These are phyloP conservation scores for Nepenthes gracilis DNA, from an alignment of 148 eudicot species.

Conservation along the genomic window DNA sequence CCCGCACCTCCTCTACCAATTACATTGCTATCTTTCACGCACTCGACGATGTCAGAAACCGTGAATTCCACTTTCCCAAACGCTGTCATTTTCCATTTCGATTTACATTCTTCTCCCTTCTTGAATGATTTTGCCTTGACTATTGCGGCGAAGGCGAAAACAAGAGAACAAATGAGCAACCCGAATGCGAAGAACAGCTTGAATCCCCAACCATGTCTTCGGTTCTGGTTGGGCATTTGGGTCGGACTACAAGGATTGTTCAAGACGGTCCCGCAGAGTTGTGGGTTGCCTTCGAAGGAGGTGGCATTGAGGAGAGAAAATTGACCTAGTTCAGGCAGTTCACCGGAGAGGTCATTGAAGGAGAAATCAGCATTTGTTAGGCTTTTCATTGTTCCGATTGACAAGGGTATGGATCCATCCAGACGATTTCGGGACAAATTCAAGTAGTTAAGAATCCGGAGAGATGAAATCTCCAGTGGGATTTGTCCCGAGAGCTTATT, in stretches of 20 bases:
- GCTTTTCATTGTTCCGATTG: conserved; percentile 42
- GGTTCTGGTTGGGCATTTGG: conserved; percentile 24
- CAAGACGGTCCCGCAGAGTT: conserved; percentile 44
- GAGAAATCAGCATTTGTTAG: conserved; percentile 54
- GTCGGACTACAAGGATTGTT: conserved; percentile 31
- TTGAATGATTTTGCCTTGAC: conserved; percentile 37
- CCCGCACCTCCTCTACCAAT: conserved; percentile 66
- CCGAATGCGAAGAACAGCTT: conserved; percentile 43
- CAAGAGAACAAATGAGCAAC: conserved; percentile 38
- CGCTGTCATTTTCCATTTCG: conserved; percentile 47
- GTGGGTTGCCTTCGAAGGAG: conserved; percentile 40
- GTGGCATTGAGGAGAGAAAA: conserved; percentile 45
- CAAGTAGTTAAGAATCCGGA: conserved; percentile 39
- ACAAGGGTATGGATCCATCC: conserved; percentile 30
- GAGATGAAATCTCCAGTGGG: conserved; percentile 34
- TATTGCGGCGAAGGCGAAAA: conserved; percentile 44
- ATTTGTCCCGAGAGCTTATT: conserved; percentile 40
- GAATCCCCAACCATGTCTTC: conserved; percentile 25
- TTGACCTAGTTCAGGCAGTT: conserved; percentile 46
- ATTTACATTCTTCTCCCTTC: conserved; percentile 20
- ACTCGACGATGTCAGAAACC: conserved; percentile 40
- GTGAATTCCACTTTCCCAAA: conserved; percentile 38
- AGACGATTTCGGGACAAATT: conserved; percentile 40
- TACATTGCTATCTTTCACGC: conserved; percentile 44
- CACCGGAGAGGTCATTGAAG: conserved; percentile 43